Percentiles rank a stretch among this genome's conserved stretches.
Conservation (phyloP, 202 grass and related monocot genomes). For the Zoysia matrella region DNA sequence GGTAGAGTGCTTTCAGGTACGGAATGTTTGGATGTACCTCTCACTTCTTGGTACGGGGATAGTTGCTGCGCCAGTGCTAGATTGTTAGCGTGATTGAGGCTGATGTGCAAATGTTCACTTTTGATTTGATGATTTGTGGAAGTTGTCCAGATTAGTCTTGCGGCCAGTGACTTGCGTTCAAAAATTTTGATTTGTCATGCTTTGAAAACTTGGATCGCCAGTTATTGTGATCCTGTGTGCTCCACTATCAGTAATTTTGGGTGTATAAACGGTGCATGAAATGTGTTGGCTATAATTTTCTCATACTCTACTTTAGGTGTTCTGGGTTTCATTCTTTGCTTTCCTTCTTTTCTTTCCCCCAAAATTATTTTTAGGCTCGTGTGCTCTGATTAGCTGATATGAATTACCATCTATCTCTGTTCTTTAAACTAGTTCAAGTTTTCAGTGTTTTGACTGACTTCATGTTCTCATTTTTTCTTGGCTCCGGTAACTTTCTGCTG, state of each 20-base stretch:
- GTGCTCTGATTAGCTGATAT: background rate
- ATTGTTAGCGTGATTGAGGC: background rate
- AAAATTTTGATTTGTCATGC: background rate
- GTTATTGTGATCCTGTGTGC: background rate
- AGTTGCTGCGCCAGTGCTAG: background rate
- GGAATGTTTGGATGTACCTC: background rate
- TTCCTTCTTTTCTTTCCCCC: background rate
- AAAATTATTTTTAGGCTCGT: background rate
- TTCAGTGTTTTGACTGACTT: slow-evolving; percentile 20
- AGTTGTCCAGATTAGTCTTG: background rate
- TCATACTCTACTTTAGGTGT: background rate
- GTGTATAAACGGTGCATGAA: background rate
- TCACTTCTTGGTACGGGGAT: background rate
- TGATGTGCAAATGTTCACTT: background rate
- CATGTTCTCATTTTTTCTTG: slow-evolving; percentile 25
- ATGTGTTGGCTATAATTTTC: background rate
- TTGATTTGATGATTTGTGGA: background rate
- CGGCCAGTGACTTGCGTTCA: no score
- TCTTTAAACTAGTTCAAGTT: slow-evolving; percentile 12
- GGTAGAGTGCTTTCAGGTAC: background rate
- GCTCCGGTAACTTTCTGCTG: slow-evolving; percentile 27
- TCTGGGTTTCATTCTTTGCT: background rate
- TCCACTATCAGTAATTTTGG: background rate
- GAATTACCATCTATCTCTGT: slow-evolving; percentile 11
- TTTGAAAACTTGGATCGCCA: background rate